Evolutionary conservation across 2,329 filamentous ascomycete species (phyloP).

Genomic region (Ophiobolus disseminans): DNA sequence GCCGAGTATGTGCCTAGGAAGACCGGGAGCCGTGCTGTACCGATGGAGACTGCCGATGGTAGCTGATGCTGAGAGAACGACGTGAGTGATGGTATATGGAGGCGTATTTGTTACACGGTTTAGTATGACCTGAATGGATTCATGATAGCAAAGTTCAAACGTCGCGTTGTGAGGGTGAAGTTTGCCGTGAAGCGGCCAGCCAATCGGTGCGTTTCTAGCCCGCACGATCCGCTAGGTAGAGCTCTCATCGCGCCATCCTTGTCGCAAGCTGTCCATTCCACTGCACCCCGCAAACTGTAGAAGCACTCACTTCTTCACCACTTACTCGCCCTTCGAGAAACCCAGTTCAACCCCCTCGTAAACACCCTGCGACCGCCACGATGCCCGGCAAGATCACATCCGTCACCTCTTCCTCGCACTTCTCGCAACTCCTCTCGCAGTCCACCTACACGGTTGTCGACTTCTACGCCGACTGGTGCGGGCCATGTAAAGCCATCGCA

Average conservation of each 20-base stretch:
- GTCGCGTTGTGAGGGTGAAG: no score
- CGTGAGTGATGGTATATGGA: no score
- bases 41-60: background rate
- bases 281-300: constrained; percentile 12
- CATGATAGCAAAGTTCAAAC: no score
- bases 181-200: background rate
- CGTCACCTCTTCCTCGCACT: constrained; percentile 44
- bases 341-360: no score
- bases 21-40: constrained; percentile 14
- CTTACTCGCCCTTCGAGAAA: no score
- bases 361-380: constrained; percentile 6
- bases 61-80: no score
- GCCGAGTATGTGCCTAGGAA: constrained; percentile 20
- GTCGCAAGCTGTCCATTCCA: constrained; percentile 14
- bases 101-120: no score
- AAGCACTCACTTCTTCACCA: no score
- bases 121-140: no score
- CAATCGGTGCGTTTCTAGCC: constrained; percentile 1
- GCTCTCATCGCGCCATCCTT: constrained; percentile 2
- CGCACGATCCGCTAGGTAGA: background rate
- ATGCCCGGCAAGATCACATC: constrained; percentile 44
- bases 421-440: constrained; percentile 43
- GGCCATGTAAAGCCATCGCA: constrained; percentile 63
- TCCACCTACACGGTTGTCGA: constrained; percentile 56
- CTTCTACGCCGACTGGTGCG: constrained; percentile 65